Percentiles rank a stretch among this genome's conserved stretches.
Conservation (phyloP, 495 filamentous ascomycete genomes). For the Melanomma pulvis-pyrius region DNA sequence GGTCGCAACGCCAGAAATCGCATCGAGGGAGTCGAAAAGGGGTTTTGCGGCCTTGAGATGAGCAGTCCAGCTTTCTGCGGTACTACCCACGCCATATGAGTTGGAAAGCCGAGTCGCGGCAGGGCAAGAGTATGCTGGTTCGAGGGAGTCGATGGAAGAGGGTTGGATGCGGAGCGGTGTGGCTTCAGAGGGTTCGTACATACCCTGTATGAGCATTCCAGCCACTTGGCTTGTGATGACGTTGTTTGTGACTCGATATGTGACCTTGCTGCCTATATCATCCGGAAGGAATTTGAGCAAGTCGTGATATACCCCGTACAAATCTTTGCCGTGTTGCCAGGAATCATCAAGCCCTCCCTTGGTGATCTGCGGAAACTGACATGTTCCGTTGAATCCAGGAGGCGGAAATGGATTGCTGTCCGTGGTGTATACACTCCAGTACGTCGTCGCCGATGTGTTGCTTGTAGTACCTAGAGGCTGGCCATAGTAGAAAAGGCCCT, state of each 20-base stretch:
- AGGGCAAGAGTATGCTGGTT: constrained; percentile 64
- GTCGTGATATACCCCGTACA: constrained; percentile 65
- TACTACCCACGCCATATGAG: constrained; percentile 52
- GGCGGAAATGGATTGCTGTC: constrained; percentile 62
- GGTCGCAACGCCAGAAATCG: constrained; percentile 60
- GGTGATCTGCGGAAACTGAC: constrained; percentile 74
- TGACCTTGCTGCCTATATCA: constrained; percentile 46
- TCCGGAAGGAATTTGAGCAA: constrained; percentile 61
- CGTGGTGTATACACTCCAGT: constrained; percentile 61
- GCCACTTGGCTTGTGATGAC: constrained; percentile 72
- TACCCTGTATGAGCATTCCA: constrained; percentile 64
- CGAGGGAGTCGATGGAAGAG: constrained; percentile 61
- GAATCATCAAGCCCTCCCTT: constrained; percentile 64
- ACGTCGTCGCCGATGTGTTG: constrained; percentile 50
- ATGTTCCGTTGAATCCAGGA: constrained; percentile 62
- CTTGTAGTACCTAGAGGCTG: constrained; percentile 47
- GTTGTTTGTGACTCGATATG: constrained; percentile 69
- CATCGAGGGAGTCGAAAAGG: constrained; percentile 59
- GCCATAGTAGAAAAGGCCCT: constrained; percentile 64
- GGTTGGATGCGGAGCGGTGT: constrained; percentile 55
- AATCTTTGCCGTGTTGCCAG: constrained; percentile 66
- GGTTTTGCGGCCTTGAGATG: constrained; percentile 59
- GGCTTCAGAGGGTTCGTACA: constrained; percentile 50
- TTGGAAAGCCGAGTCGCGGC: constrained; percentile 50
- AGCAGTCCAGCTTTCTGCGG: constrained; percentile 53